A percentile compares a stretch with the other conserved stretches of the same genome.
phyloP scores from a whole-genome alignment of 495 filamentous ascomycete genomes.

The Pyronema omphalodes region DNA sequence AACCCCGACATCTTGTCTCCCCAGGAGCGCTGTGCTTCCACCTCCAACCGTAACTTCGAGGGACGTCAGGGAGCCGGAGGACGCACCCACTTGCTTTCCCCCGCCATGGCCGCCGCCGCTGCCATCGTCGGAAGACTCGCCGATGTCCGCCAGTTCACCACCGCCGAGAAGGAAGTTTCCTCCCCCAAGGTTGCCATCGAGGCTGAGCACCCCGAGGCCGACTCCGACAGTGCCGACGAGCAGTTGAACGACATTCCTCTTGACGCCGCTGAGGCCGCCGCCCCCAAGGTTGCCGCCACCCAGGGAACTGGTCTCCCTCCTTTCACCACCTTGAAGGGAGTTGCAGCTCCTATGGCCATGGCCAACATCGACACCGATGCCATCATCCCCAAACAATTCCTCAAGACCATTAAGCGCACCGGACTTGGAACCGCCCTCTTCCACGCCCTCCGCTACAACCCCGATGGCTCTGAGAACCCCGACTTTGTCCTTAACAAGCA shows the following conservation, averaged over 20 bases:
- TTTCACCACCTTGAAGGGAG: slow-evolving; percentile 65
- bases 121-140: slow-evolving; percentile 78
- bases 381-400: slow-evolving; percentile 97
- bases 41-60: slow-evolving; percentile 95
- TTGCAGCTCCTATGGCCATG: slow-evolving; percentile 73
- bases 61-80: slow-evolving; percentile 87
- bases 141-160: slow-evolving; percentile 62
- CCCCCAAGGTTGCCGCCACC: slow-evolving; percentile 37
- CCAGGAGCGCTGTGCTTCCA: slow-evolving; percentile 81
- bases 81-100: slow-evolving; percentile 90
- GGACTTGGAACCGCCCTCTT: slow-evolving; percentile 81
- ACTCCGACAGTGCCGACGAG: slow-evolving; percentile 59
- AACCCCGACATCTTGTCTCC: slow-evolving; percentile 96
- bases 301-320: slow-evolving; percentile 53
- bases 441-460: slow-evolving; percentile 57
- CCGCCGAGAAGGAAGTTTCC: slow-evolving; percentile 28
- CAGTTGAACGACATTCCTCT: slow-evolving; percentile 58
- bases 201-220: slow-evolving; percentile 51
- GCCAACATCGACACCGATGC: slow-evolving; percentile 92
- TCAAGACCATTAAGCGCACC: slow-evolving; percentile 98
- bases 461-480: slow-evolving; percentile 52
- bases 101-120: slow-evolving; percentile 85
- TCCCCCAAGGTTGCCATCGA: slow-evolving; percentile 37
- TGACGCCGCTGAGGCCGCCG: slow-evolving; percentile 31
- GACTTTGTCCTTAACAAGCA: slow-evolving; percentile 83